Percentiles rank a stretch among this genome's conserved stretches.
These are phyloP conservation scores for Fennellomyces sp. DNA, from an alignment of 371 early-diverging fungal species.

Conservation along the genomic window DNA sequence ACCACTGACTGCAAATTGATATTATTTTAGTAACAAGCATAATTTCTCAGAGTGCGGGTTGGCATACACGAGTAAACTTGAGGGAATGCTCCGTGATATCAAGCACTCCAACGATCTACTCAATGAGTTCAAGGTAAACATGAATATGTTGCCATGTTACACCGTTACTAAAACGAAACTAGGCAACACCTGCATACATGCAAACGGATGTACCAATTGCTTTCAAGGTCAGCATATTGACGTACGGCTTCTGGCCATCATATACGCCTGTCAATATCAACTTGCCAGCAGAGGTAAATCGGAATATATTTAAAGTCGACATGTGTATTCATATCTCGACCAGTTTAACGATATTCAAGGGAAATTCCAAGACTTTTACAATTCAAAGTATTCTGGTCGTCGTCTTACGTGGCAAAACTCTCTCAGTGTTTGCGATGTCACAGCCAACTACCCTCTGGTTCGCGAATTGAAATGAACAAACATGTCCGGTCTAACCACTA, in stretches of 20 bases:
- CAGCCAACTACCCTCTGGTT: conserved; percentile 68
- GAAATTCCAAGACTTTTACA: conserved; percentile 78
- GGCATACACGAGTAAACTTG: conserved; percentile 87
- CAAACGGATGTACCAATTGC: conserved; percentile 16
- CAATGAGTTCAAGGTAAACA: conserved; percentile 59
- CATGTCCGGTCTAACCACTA: background rate
- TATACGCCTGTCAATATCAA: conserved; percentile 73
- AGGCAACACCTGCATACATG: background rate
- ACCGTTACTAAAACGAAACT: background rate
- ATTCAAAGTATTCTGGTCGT: conserved; percentile 74
- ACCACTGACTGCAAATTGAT: background rate
- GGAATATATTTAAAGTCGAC: background rate
- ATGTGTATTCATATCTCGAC: too few species aligned
- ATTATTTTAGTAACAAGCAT: background rate
- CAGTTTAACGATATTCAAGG: conserved; percentile 59
- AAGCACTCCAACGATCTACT: conserved; percentile 75
- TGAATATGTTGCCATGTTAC: background rate
- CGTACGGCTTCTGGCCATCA: conserved; percentile 92
- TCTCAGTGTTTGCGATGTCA: conserved; percentile 77
- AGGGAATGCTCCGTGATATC: conserved; percentile 96
- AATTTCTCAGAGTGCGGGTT: conserved; percentile 76
- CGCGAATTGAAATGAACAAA: too few species aligned
- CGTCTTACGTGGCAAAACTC: conserved; percentile 86
- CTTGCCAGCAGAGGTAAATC: conserved; percentile 68
- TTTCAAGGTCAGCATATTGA: conserved; percentile 79